Evolutionary conservation across 805 yeast genomes (phyloP), one percentile per base, ranked within the genome.

Genomic region (Priceomyces fermenticarens): DNA sequence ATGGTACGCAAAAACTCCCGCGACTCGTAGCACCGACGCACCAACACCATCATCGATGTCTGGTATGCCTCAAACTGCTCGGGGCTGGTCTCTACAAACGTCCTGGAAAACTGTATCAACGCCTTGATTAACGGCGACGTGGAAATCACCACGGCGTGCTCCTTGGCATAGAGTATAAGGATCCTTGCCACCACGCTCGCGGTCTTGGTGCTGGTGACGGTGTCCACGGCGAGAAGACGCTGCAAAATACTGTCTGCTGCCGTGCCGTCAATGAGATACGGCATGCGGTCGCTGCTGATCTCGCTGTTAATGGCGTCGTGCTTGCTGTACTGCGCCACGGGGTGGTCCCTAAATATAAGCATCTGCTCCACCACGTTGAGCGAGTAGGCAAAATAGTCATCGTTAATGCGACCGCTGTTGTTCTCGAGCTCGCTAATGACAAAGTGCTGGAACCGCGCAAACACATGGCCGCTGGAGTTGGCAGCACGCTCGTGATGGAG

Each of bases 11-110:
- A 63, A 10, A 77, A 62, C 0, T 69, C 72, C 0, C 65, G 57
- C 2, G 79, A 75, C 58, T 89, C 97, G 56, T 83, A 79, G 42
- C 89, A 81, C 33, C 85, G 70, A 55, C 96, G 75, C 1, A 83
- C 57, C 27, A 88, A 63, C 10, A 78, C 65, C 0, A 80, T 67
- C 14, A 59, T 28, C 7, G 32, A 40, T 20, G 42, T 44, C 39
- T 52, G 55, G 23, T 44, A 46, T 10, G 32, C 17, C 16, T 49
- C 49, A n/a, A 41, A 40, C 17, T 44, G 40, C 8, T 45, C 44
- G 8, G 35, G 28, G 10, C 35, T 43, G 14, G 32, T 39, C 11
- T 41, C 60, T 4, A 65, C 53, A 44, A 66, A 62, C 2, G 45
- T 38, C 9, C 55, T 54, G 29, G 81, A 65, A 6, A 73, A 64